Evolutionary conservation across 495 filamentous ascomycete species (phyloP), one percentile per base, ranked within the genome.

Genomic region (Neurospora tetraspora): DNA sequence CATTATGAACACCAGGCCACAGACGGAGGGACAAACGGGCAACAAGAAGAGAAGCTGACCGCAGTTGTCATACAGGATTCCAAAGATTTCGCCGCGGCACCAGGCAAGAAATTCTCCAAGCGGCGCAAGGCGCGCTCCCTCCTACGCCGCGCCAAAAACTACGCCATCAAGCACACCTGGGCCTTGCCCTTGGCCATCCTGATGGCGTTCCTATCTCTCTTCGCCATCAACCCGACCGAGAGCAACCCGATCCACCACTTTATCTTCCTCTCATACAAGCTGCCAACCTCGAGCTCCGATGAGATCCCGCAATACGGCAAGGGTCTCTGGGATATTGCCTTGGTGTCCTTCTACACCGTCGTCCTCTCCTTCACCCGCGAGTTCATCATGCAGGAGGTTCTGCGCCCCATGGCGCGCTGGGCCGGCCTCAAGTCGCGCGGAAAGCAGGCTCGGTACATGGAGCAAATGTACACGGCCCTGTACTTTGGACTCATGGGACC

Each of bases 391-490:
- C 95, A 97, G 84, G 92, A 92, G 75, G 72, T 97, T 68, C 88
- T 98, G 71, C 92, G 92, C 7, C 96, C 93, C 0, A 81, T 93
- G 75, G 94, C 94, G 5, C 83, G 89, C 36, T 85, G 84, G 72
- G 88, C 83, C 69, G 93, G 94, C 5, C 89, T 99, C 75, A 87
- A 83, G 59, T 88, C 87, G 68, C 88, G 90, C 39, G 89, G 88
- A 59, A 99, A 98, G 84, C 93, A 94, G 70, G 87, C 92, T 11
- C 90, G 96, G 18, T 98, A 97, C 86, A 96, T 98, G 93, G 96
- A 99, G 81, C 96, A 99, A 82, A 88, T 92, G 75, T 99, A 99
- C 84, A 98, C 95, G 2, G 96, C 94, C n/a, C 85, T 98, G 39
- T 99, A 99, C 85, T 98, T 98, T 78, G 89, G 82, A 11, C 77